A percentile compares a stretch with the other conserved stretches of the same genome.
These are phyloP conservation scores for Pestalotiopsis fici DNA, from an alignment of 2,329 filamentous ascomycete genomes.

Conservation along the genomic window DNA sequence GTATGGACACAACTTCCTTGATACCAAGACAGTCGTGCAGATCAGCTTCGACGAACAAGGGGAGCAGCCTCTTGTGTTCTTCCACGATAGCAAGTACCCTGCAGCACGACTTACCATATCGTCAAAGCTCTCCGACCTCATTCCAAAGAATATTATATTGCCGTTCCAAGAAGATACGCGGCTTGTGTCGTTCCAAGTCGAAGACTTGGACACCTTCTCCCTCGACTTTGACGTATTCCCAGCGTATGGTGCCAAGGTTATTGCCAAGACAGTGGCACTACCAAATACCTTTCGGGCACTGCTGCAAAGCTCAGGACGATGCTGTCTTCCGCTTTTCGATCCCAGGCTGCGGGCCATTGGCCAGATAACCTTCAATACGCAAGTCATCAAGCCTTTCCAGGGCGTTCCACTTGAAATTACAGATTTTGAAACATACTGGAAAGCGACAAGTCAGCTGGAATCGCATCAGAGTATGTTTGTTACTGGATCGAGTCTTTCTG, in stretches of 20 bases:
- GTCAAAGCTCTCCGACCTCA: conserved; percentile 92
- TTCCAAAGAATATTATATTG: conserved; percentile 92
- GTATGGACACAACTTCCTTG: conserved; percentile 97
- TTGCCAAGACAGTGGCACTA: conserved; percentile 91
- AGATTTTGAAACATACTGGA: conserved; percentile 99
- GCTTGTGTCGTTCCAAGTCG: conserved; percentile 92
- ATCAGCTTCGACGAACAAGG: conserved; percentile 81
- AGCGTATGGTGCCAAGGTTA: conserved; percentile 95
- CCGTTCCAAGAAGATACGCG: conserved; percentile 96
- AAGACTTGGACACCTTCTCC: conserved; percentile 88
- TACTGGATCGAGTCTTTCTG: conserved; percentile 91
- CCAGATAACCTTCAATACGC: conserved; percentile 89
- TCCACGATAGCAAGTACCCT: conserved; percentile 95
- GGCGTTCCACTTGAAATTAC: conserved; percentile 94
- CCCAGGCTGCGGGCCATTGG: conserved; percentile 89
- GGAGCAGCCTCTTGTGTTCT: conserved; percentile 84
- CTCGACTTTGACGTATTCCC: conserved; percentile 98
- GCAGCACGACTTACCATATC: conserved; percentile 94
- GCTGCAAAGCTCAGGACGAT: conserved; percentile 74
- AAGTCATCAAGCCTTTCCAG: conserved; percentile 94
- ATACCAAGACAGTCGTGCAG: conserved; percentile 95
- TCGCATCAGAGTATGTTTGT: conserved; percentile 84
- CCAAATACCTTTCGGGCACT: conserved; percentile 81
- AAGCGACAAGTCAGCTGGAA: conserved; percentile 91
- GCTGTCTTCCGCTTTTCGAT: conserved; percentile 89